A percentile compares a stretch with the other conserved stretches of the same genome.
These are phyloP conservation scores for Cutaneotrichosporon spelunceum DNA, from an alignment of 1,284 basidiomycete genomes.

Conservation along the genomic window DNA sequence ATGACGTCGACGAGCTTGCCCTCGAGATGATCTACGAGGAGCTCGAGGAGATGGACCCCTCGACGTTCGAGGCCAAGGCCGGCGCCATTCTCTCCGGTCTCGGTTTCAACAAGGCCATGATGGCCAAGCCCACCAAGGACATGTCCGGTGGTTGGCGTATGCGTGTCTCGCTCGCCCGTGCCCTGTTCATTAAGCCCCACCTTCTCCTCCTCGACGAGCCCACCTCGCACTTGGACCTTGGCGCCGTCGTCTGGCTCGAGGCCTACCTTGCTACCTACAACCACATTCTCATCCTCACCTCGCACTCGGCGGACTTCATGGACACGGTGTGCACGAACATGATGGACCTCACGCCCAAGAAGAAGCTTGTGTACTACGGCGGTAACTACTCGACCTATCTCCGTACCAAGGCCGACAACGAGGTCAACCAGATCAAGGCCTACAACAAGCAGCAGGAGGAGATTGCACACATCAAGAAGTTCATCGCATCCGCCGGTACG, in stretches of 20 bases:
- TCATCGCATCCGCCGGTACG: slow-evolving; percentile 97
- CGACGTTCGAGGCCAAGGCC: slow-evolving; percentile 93
- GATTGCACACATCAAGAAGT: slow-evolving; percentile 93
- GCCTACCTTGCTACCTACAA: slow-evolving; percentile 97
- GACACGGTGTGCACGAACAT: slow-evolving; percentile 95
- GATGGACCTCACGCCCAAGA: slow-evolving; percentile 77
- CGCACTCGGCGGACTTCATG: slow-evolving; percentile 98
- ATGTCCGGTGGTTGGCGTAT: slow-evolving; percentile 99
- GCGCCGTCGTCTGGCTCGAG: slow-evolving; percentile 98
- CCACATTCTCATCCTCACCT: slow-evolving; percentile 79
- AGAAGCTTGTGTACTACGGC: slow-evolving; percentile 76
- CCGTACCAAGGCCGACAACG: slow-evolving; percentile 93
- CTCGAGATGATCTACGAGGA: slow-evolving; percentile 91
- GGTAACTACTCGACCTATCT: slow-evolving; percentile 98
- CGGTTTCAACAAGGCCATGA: slow-evolving; percentile 87
- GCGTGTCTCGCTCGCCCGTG: slow-evolving; percentile 94
- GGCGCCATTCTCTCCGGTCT: slow-evolving; percentile 95
- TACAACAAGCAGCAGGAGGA: slow-evolving; percentile 98
- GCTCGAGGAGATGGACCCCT: slow-evolving; percentile 93
- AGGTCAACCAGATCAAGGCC: slow-evolving; percentile 98
- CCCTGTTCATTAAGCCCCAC: slow-evolving; percentile 95
- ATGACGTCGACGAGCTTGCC: slow-evolving; percentile 81
- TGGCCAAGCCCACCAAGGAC: slow-evolving; percentile 94
- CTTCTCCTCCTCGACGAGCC: slow-evolving; percentile 82
- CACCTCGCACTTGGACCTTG: slow-evolving; percentile 70